Percentiles rank a stretch among this genome's conserved stretches.
Evolutionary conservation across 176 grass and related monocot genomes (phyloP).

Genomic region (Triticum urartu): DNA sequence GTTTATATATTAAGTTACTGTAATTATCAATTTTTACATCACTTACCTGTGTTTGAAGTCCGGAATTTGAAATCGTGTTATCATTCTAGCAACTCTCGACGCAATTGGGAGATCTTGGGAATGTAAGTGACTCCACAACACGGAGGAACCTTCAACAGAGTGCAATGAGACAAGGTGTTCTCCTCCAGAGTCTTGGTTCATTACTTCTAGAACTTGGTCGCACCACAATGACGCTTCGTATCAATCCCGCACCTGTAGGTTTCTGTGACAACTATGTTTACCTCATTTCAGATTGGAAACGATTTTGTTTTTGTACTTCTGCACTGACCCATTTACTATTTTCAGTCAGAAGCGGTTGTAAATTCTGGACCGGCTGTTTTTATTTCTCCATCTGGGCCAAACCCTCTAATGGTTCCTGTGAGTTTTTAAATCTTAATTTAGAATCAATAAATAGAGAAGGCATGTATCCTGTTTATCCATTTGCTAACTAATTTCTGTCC

Average conservation of each 20-base stretch:
- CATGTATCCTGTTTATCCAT: not conserved
- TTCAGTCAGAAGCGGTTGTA: constrained; percentile 79
- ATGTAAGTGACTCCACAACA: constrained; percentile 47
- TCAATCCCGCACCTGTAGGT: constrained; percentile 65
- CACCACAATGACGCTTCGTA: constrained; percentile 70
- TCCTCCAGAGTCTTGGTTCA: constrained; percentile 82
- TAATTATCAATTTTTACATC: constrained; percentile 29
- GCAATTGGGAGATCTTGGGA: constrained; percentile 59
- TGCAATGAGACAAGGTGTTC: constrained; percentile 48
- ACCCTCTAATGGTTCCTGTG: constrained; percentile 97
- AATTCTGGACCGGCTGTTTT: constrained; percentile 96
- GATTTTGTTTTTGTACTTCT: constrained; percentile 13
- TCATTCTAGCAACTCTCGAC: constrained; percentile 65
- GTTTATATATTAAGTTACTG: not conserved
- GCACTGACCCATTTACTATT: constrained; percentile 27
- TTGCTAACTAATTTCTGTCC: constrained; percentile 47
- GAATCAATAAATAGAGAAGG: constrained; percentile 21
- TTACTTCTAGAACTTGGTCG: constrained; percentile 95
- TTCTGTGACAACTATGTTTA: constrained; percentile 13
- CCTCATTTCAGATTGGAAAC: constrained; percentile 10
- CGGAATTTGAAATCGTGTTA: constrained; percentile 27
- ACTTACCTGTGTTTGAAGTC: not conserved
- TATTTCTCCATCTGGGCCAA: constrained; percentile 89
- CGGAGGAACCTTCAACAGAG: constrained; percentile 62
- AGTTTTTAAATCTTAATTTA: constrained; percentile 31